phyloP scores from a whole-genome alignment of 169 alveolate species.

The Nephromyces sp. region DNA sequence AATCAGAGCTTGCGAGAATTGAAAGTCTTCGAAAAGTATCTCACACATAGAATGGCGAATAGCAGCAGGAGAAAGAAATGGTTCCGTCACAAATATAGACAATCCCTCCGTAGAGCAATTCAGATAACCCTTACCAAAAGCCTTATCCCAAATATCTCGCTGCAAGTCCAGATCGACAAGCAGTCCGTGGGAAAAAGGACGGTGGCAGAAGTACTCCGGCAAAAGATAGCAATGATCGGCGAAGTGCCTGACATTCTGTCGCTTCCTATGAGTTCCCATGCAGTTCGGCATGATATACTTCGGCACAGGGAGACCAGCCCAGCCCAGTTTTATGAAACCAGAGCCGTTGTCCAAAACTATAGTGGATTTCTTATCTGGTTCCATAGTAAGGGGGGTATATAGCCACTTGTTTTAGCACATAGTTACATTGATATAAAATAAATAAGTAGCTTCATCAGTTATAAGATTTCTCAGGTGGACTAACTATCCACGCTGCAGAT shows the following conservation, averaged over 20 bases:
- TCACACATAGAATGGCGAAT: slow-evolving; percentile 65
- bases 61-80: slow-evolving; percentile 63
- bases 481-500: no score
- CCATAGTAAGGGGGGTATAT: no score
- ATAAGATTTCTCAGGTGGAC: no score
- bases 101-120: slow-evolving; percentile 26
- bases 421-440: no score
- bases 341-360: slow-evolving; percentile 70
- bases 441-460: no score
- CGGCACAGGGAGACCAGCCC: slow-evolving; percentile 55
- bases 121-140: slow-evolving; percentile 39
- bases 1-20: slow-evolving; percentile 43
- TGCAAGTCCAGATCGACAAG: slow-evolving; percentile 60
- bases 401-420: no score
- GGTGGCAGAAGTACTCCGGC: slow-evolving; percentile 62
- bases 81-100: slow-evolving; percentile 58
- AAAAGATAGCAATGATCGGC: slow-evolving; percentile 58
- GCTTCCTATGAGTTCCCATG: slow-evolving; percentile 61
- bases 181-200: slow-evolving; percentile 59
- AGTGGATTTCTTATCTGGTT: slow-evolving; percentile 6
- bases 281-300: slow-evolving; percentile 60
- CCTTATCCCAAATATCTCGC: slow-evolving; percentile 60
- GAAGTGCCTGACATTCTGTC: slow-evolving; percentile 40
- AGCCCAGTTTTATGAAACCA: slow-evolving; percentile 66
- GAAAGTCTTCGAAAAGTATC: slow-evolving; percentile 61